Base-by-base conservation (phyloP, 2,329 filamentous ascomycete species). In the Calonectria henricotiae region DNA sequence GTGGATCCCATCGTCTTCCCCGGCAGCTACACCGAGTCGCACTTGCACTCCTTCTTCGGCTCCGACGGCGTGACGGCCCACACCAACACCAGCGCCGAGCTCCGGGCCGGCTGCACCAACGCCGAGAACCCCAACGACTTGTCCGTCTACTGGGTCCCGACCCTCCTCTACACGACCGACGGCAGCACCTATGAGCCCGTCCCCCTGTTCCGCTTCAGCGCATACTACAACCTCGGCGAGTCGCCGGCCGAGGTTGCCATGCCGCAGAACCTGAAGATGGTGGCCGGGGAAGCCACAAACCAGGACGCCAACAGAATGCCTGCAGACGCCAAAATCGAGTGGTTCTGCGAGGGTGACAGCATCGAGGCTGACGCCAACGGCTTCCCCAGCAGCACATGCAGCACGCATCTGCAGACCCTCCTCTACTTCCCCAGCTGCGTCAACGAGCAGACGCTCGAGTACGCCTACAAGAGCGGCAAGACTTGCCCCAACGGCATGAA, bases 81-180 rank as follows among this genome's bases (percentile, higher is more conserved):
- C 70, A 80, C 79, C 20, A 78, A 74, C 35, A 78, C 78, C 7
- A 76, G 71, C 37, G 75, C 73, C 1, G 77, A 73, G 66, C 79
- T 87, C 1, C 83, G 85, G 46, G 73, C 76, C 3, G 85, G 85
- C 9, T 87, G 85, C 79, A 83, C 84, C 11, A 83, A 80, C 9
- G 82, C 79, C 17, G 77, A 85, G 70, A 86, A 86, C 77, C 82
- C 84, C 23, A 86, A 87, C 65, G 85, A 87, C 67, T 76, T 85
- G 1, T 85, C 83, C 0, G 77, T 82, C 4, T 86, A 87, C 80
- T 87, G 82, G 85, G 79, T 82, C 0, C 85, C 84, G 0, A 86
- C 85, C 0, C 81, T 83, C 5, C 80, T 83, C 1, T 82, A 81
- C 73, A 81, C 80, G 8, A 73, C 75, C 43, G 73, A 80, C 25